Evolutionary conservation across 305 asterid genomes (phyloP), one percentile per base, ranked within the genome.

Genomic region (Andrographis paniculata): DNA sequence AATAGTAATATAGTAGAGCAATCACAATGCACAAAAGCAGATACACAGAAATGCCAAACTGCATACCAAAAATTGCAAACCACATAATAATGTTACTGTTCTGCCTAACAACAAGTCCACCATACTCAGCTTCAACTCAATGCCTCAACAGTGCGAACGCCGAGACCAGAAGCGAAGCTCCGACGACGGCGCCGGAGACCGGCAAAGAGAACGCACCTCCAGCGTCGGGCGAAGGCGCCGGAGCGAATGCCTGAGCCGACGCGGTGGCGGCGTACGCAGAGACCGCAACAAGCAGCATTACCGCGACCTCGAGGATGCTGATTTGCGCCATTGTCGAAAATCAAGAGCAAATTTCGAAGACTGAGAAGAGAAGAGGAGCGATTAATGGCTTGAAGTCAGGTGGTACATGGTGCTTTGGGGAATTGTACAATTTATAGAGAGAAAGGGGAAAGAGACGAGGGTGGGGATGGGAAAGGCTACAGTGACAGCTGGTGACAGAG

Each of bases 1-100:
- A n/a, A n/a, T n/a, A n/a, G n/a, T n/a, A n/a, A n/a, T n/a, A n/a
- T n/a, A n/a, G n/a, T n/a, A n/a, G n/a, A n/a, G n/a, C n/a, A n/a
- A n/a, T n/a, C n/a, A n/a, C n/a, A n/a, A n/a, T n/a, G 73, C 78
- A 48, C 76, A 74, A 74, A 76, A 70, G 73, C 64, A 70, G 48
- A 61, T 68, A 23, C 28, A 23, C 14, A 59, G 64, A 60, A 60
- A 74, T 59, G 61, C 60, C 3, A 55, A 68, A 59, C 78, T 61
- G n/a, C 70, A 59, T 14, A 24, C 30, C 6, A 24, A 8, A 4
- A 4, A 24, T 8, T 3, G 30, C 30, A 24, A 24, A 8, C 8
- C 8, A 24, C 6, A 3, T 3, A 4, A 8, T 24, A 24, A 4
- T 24, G 30, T 24, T 3, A 24, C 30, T 24, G 30, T 24, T 24